Evolutionary conservation across 2,329 filamentous ascomycete species (phyloP), one percentile per base, ranked within the genome.

Genomic region (Achaetomium macrosporum): DNA sequence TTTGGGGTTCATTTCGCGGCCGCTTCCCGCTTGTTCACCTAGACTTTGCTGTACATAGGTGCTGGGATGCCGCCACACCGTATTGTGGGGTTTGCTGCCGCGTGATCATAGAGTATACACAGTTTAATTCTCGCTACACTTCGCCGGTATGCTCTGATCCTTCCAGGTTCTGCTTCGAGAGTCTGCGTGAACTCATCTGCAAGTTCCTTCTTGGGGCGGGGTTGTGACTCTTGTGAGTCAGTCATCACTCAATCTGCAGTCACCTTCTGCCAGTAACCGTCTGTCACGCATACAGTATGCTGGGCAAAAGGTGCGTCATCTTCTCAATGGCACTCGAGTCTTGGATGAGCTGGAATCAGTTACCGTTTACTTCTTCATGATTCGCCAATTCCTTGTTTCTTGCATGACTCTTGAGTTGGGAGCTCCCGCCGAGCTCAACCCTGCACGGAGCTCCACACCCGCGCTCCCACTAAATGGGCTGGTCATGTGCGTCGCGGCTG

Each of bases 401-500:
- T 16, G 15, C 12, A 13, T 13, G 7, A n/a, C 13, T 37, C 7
- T 16, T 29, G 41, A 31, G 36, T 20, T 49, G 30, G 16, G 20
- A 19, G 4, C 31, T 33, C 10, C 17, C n/a, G 13, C 4, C 13
- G 40, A n/a, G 40, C 20, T 42, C 25, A 35, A 16, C 6, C n/a
- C 5, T 25, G 25, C 25, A 4, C 25, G 25, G 7, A 5, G 25
- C 15, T 20, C 48, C 48, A 51, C 40, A 48, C 43, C 35, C 42
- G 39, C 43, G 44, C 35, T 39, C 40, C 44, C 51, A 51, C 47
- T 59, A 50, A 53, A 59, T 54, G 42, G 54, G 42, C 37, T 42
- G 42, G 57, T 59, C 57, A 59, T 59, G 57, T 59, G 57, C 44
- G 47, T 42, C 57, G 57, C 35, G 57, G 55, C 29, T 55, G 57